Base-by-base conservation (phyloP, 2,329 filamentous ascomycete genomes). In the Drechmeria coniospora region DNA sequence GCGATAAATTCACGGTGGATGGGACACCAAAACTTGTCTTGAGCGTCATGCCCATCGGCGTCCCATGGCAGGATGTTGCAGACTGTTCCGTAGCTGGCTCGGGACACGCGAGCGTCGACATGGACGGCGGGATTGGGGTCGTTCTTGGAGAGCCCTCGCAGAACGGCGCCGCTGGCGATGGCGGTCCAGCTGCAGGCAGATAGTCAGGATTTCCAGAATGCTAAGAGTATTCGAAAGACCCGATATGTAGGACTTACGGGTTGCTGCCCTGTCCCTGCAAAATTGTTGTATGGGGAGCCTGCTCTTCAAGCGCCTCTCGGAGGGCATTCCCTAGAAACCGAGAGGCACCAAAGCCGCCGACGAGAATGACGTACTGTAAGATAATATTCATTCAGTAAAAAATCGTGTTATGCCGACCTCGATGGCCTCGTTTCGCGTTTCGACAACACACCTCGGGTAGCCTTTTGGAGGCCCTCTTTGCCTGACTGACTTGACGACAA, bases 211-310 rank as follows among this genome's bases (percentile, higher is more conserved):
- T 9, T 6, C 11, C 23, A 14, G 4, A 12, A 12, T 6, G 5
- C n/a, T n/a, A n/a, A 17, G 9, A 8, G 21, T 8, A 16, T 22
- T 9, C n/a, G n/a, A n/a, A n/a, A n/a, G n/a, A n/a, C n/a, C n/a
- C n/a, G n/a, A n/a, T n/a, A n/a, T n/a, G n/a, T n/a, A n/a, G 9
- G 8, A 44, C 51, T 41, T 31, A 59, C 56, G 55, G 53, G 3
- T 41, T 45, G 1, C 29, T 36, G 1, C 47, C 46, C 0, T 32
- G 27, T 0, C 41, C 33, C 2, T 56, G 54, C 0, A 59, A 31
- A 2, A 59, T 27, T 1, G 40, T 1, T 29, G 35, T 6, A 6
- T 26, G 28, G 0, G 37, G 0, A 30, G 34, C 3, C 8, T 24
- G 19, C 6, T 26, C 21, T 4, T 15, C 21, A 0, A 42, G 15